A percentile compares a stretch with the other conserved stretches of the same genome.
Evolutionary conservation across 371 early-diverging fungal genomes (phyloP).

Genomic region (Chytridium lagenaria): DNA sequence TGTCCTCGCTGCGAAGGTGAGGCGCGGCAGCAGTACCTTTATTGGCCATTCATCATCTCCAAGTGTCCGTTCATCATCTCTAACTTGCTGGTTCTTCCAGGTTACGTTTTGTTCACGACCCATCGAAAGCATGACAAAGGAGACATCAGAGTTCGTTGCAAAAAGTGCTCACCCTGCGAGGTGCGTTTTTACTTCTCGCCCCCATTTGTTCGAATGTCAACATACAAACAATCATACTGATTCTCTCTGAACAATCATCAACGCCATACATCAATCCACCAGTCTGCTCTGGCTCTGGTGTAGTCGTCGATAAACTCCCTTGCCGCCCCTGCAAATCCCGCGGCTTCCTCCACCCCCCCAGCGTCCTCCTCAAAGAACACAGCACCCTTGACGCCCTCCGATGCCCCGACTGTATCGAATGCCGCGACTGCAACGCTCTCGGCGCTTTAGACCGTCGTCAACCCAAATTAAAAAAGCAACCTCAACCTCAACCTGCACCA

Average conservation of each 20-base stretch:
- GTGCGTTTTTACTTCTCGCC: conserved; percentile 1
- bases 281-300: conserved; percentile 44
- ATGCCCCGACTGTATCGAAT: conserved; percentile 40
- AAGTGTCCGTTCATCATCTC: not conserved
- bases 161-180: conserved; percentile 44
- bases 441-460: not conserved
- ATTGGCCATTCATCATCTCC: not conserved
- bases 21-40: not conserved
- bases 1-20: conserved; percentile 51
- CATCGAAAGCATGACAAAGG: conserved; percentile 47
- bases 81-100: not conserved
- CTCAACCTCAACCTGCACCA: not conserved
- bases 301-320: conserved; percentile 35
- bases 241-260: not conserved
- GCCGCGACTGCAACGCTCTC: conserved; percentile 18
- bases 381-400: conserved; percentile 8
- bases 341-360: conserved; percentile 34
- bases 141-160: conserved; percentile 36
- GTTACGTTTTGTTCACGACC: conserved; percentile 44
- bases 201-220: not conserved
- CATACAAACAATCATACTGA: not conserved
- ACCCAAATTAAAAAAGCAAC: conserved; percentile 25
- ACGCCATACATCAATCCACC: too few species aligned
- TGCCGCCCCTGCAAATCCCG: conserved; percentile 38
- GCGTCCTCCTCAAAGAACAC: conserved; percentile 13